phyloP scores from a whole-genome alignment of 371 early-diverging fungal genomes.

The Mucor lusitanicus region DNA sequence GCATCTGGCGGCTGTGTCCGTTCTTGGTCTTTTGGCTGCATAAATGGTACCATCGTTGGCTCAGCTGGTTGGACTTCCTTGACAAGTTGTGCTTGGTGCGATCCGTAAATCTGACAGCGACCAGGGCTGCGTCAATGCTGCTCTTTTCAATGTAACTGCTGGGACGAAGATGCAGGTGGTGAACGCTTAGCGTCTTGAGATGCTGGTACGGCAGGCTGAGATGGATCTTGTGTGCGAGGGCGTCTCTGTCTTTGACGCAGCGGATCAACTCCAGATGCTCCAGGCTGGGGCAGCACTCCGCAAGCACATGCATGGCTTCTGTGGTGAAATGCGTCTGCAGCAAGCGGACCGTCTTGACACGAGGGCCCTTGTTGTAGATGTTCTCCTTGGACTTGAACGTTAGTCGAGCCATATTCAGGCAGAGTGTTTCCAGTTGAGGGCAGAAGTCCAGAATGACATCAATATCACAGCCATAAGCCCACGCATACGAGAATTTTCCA shows the following conservation, averaged over 20 bases:
- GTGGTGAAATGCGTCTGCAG: slow-evolving; percentile 9
- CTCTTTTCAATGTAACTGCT: slow-evolving; percentile 6
- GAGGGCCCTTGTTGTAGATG: not conserved
- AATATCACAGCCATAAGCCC: slow-evolving; percentile 16
- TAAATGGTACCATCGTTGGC: slow-evolving; percentile 7
- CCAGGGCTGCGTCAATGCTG: slow-evolving; percentile 3
- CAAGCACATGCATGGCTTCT: not conserved
- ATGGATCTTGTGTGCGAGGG: not conserved
- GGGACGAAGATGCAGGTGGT: slow-evolving; percentile 5
- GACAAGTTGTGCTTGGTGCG: not conserved
- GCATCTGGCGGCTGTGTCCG: not conserved
- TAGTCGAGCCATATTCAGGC: not conserved
- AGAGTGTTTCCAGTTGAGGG: slow-evolving; percentile 1
- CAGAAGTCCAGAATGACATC: slow-evolving; percentile 2
- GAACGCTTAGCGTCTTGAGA: not conserved
- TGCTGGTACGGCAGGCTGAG: not conserved
- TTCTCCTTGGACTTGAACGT: not conserved
- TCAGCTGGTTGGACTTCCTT: not conserved
- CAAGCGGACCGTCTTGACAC: not conserved
- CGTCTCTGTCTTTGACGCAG: slow-evolving; percentile 15
- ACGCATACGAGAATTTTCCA: slow-evolving; percentile 7
- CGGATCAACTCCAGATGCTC: not conserved
- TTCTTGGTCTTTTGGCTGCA: not conserved
- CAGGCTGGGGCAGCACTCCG: slow-evolving; percentile 6
- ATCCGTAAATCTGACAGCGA: not conserved